These are phyloP conservation scores for Ottelia alismoides DNA, from an alignment of 106 monocot genomes.

Conservation along the genomic window DNA sequence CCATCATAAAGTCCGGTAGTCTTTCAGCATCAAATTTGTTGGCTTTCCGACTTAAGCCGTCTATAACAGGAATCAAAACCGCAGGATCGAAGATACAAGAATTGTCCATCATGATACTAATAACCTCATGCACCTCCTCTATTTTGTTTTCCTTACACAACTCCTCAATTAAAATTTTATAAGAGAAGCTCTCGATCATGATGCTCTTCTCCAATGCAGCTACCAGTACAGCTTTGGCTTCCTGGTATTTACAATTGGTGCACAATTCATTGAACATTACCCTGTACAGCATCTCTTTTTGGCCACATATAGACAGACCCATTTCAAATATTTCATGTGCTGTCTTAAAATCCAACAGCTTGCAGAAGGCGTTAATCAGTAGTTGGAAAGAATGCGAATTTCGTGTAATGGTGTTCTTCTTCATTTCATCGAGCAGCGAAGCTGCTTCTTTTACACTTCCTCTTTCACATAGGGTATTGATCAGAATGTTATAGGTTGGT, in stretches of 20 bases:
- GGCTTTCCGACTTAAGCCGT: constrained; percentile 46
- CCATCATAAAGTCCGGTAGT: constrained; percentile 74
- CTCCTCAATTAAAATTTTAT: constrained; percentile 45
- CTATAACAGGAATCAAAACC: constrained; percentile 71
- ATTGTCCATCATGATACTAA: constrained; percentile 37
- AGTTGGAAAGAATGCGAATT: constrained; percentile 63
- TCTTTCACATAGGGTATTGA: constrained; percentile 44
- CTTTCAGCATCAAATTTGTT: constrained; percentile 59
- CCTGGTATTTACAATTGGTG: constrained; percentile 34
- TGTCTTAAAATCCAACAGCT: constrained; percentile 39
- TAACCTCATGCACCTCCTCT: constrained; percentile 40
- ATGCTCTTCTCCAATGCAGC: constrained; percentile 38
- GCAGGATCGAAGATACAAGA: constrained; percentile 67
- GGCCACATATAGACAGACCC: constrained; percentile 39
- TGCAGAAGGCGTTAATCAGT: constrained; percentile 60
- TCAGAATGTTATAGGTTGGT: constrained; percentile 57
- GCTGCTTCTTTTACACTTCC: constrained; percentile 46
- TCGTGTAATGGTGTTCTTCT: constrained; percentile 32
- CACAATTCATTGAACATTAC: constrained; percentile 61
- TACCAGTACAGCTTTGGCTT: constrained; percentile 48
- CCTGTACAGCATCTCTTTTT: constrained; percentile 57
- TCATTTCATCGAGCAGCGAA: constrained; percentile 65
- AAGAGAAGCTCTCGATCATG: constrained; percentile 40
- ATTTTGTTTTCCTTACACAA: constrained; percentile 59
- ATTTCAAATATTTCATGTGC: constrained; percentile 40